Base-by-base conservation (phyloP, 2,329 filamentous ascomycete genomes). In the Fusarium sp. region DNA sequence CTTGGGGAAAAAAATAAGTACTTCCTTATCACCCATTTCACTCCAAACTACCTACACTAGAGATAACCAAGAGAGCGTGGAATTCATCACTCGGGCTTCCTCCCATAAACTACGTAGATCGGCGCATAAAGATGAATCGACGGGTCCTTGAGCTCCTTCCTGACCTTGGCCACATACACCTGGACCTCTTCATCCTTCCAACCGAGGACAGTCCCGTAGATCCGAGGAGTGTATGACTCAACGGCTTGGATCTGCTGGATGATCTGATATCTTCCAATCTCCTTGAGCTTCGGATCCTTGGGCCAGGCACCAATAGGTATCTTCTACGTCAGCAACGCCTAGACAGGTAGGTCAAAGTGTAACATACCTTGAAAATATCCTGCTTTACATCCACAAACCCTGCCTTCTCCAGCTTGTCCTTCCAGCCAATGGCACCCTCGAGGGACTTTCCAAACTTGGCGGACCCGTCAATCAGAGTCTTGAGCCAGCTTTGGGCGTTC, bases 131-230 rank as follows among this genome's bases (percentile, higher is more conserved):
- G 18, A 29, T 77, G 75, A 36, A 74, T 65, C 10, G 75, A 57
- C 18, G 73, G 61, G 27, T 77, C 73, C 22, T 68, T 70, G 13
- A 77, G 74, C 35, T 77, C 75, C 20, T 73, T 76, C 42, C 69
- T 71, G 6, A 71, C 63, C 45, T 75, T 73, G 6, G 65, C 72
- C 62, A 77, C 73, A n/a, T 75, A 57, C 4, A 77, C 65, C 18
- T 76, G 69, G 3, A 71, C 66, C 33, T 77, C 74, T 10, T 75
- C 63, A 5, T 65, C 65, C 2, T 54, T 42, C 74, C 74, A 77
- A 42, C 74, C 74, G 36, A 75, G 65, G 1, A 76, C 50, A 10
- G 68, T 71, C 5, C 54, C 60, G n/a, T 76, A 60, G 9, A 75
- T 68, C 59, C 65, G 64, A 3, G 73, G 74, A 0, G 73, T 76